These are phyloP conservation scores for Cutaneotrichosporon sp. DNA, from an alignment of 1,284 basidiomycete species.

Conservation along the genomic window DNA sequence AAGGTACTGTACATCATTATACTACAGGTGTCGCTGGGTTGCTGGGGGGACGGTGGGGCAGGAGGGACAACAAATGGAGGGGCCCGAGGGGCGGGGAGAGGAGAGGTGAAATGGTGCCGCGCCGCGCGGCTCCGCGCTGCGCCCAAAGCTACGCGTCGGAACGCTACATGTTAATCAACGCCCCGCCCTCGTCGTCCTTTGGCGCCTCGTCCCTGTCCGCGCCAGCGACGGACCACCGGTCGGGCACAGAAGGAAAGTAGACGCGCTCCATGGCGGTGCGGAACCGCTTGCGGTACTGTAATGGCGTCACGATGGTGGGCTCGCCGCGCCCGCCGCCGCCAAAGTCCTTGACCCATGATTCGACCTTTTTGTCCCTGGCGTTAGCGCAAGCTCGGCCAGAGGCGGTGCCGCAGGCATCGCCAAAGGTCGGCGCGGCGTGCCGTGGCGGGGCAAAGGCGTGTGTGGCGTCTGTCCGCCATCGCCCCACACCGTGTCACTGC, in stretches of 20 bases:
- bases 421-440: no score
- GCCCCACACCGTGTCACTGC: background rate
- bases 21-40: background rate
- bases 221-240: constrained; percentile 35
- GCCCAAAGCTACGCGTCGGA: background rate
- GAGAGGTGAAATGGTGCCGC: background rate
- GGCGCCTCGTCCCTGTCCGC: background rate
- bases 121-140: no score
- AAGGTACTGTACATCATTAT: background rate
- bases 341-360: constrained; percentile 95
- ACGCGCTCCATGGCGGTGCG: constrained; percentile 78
- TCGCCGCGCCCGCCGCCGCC: constrained; percentile 73
- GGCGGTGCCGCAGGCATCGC: no score
- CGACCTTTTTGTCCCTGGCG: constrained; percentile 86
- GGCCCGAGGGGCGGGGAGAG: no score
- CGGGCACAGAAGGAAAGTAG: constrained; percentile 60
- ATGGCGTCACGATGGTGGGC: constrained; percentile 79
- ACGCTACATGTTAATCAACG: constrained; percentile 2
- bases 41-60: no score
- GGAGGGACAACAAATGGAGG: no score
- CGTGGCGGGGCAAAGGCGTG: no score
- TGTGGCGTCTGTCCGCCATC: no score
- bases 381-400: no score
- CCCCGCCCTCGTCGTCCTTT: constrained; percentile 6
- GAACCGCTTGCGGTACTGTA: constrained; percentile 66